Conservation (phyloP, 2,329 filamentous ascomycete species). For the Cercospora brassicicola region DNA sequence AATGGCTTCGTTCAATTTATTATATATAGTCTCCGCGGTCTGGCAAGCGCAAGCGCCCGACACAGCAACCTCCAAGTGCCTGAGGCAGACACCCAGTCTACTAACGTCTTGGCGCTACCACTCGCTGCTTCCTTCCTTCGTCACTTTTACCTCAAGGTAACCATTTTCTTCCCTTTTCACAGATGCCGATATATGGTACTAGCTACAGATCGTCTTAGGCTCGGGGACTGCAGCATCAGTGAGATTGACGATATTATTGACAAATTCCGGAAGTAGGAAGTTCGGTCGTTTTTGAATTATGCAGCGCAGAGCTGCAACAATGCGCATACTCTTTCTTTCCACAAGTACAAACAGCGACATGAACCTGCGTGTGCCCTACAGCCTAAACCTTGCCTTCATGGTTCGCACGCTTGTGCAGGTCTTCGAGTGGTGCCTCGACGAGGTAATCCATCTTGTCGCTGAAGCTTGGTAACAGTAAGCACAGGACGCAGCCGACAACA, state of each 20-base stretch:
- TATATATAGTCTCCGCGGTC: no score
- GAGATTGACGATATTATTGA: background rate
- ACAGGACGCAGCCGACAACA: constrained; percentile 17
- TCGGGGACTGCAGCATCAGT: background rate
- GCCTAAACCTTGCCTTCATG: background rate
- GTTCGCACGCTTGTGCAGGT: background rate
- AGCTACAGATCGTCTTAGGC: no score
- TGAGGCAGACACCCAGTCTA: no score
- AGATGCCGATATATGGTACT: no score
- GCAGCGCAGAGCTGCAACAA: background rate
- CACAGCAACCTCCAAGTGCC: no score
- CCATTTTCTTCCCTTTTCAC: no score
- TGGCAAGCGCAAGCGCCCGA: no score
- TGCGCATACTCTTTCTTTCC: background rate
- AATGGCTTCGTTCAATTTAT: no score
- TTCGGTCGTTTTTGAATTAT: background rate
- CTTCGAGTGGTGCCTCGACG: constrained; percentile 11
- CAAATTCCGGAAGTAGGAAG: background rate
- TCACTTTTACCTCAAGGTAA: no score
- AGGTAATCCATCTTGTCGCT: constrained; percentile 22
- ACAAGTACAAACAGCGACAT: background rate
- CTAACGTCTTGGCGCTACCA: no score
- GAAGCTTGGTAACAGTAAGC: constrained; percentile 17
- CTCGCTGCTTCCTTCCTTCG: no score
- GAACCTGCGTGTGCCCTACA: background rate